Evolutionary conservation across 1,139 yeast species (phyloP), one percentile per base, ranked within the genome.

Genomic region (Wickerhamomyces sp.): DNA sequence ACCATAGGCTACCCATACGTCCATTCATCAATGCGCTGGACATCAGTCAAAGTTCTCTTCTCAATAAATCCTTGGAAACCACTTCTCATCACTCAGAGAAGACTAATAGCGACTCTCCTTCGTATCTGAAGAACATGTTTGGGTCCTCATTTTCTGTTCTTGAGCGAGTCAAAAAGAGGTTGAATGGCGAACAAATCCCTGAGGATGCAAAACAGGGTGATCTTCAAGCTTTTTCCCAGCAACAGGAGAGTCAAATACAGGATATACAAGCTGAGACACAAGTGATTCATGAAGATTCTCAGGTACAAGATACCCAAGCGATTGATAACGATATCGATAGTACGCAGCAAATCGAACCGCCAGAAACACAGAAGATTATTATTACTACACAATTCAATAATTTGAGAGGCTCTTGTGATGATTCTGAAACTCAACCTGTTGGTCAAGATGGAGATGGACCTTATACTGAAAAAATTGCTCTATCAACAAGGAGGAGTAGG

Each of bases 141-240:
- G 39, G 37, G 5, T 15, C 37, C 2, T 18, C 37, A 8, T 10
- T 7, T 12, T 39, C 49, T 0, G n/a, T 48, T 3, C 35, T 52
- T 3, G 45, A 44, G 15, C 44, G 41, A 31, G 47, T 52, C 22
- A 45, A 44, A 43, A 48, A 45, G 35, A 49, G 56, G 19, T 39
- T 54, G 22, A 41, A 51, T 24, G 56, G 55, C 9, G 53, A 51
- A 31, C 5, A 10, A 4, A 24, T 14, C 2, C 24, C 38, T 24
- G 37, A 31, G 20, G 41, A 36, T 7, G 40, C 25, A 3, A 10
- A 7, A 24, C 7, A 24, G 27, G n/a, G n/a, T n/a, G n/a, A n/a
- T n/a, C n/a, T n/a, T n/a, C n/a, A n/a, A n/a, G n/a, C n/a, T n/a
- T n/a, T n/a, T n/a, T n/a, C n/a, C n/a, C n/a, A n/a, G n/a, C n/a